Evolutionary conservation across 208 protist genomes (phyloP), one percentile per base, ranked within the genome.

Genomic region (Wallacemonas sp.): DNA sequence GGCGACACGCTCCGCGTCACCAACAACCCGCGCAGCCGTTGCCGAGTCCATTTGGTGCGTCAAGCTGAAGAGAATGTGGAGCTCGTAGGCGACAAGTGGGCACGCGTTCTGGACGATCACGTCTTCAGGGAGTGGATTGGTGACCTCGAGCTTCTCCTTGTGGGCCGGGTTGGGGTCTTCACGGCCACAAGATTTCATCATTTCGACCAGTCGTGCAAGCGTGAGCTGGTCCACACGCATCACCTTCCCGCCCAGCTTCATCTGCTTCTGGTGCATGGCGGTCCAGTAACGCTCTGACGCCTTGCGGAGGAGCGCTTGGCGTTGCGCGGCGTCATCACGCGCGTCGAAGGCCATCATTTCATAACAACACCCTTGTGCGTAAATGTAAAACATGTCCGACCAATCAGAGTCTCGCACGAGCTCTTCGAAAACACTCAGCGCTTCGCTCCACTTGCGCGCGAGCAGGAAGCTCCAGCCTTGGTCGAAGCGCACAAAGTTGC

Each of bases 341-440:
- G 29, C 1, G 6, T 60, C 33, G 50, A 29, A 29, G 10, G 29
- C 68, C 52, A 87, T 58, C 85, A 88, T 86, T 39, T 92, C 85
- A 34, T 83, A 80, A 53, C 81, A 87, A 52, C 76, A 82, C 0
- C 65, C 85, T 34, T 82, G 71, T 15, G 42, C 58, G 70, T 89
- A 89, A 32, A 68, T 55, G 69, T 81, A 92, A 41, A 79, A 81
- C 55, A 80, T 71, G 37, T 78, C 70, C 6, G 78, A 87, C 85
- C 81, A 92, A 27, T 76, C 65, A 12, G 79, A 83, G 3, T 71
- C 79, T 45, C 73, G 58, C 34, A 76, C 75, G 27, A 92, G 62
- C 17, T 70, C 30, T 1, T 46, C 55, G 36, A 86, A 78, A 12
- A 53, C 58, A 26, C 54, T 44, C 4, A 73, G 72, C 6, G 74